Conservation (phyloP, 345 rosid genomes). For the Rhodomyrtus tomentosa region DNA sequence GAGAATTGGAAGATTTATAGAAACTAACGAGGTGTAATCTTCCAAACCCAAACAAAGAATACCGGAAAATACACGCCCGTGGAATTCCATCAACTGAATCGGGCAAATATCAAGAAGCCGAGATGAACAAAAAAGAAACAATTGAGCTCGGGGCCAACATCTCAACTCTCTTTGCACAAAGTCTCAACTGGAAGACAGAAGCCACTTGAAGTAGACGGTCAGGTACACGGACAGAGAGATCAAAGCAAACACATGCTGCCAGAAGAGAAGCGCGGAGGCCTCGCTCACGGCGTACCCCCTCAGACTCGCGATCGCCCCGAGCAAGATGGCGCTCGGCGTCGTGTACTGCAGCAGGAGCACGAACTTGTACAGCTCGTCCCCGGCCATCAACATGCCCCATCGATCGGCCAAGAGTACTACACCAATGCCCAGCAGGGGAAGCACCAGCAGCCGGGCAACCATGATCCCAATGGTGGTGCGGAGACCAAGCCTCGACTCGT, state of each 20-base stretch:
- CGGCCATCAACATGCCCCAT: conserved; percentile 12
- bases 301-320: conserved; percentile 89
- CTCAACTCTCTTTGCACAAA: too few relatives aligned
- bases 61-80: background rate
- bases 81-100: too few relatives aligned
- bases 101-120: too few relatives aligned
- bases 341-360: conserved; percentile 35
- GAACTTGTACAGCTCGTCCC: conserved; percentile 18
- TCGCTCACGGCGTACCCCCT: conserved; percentile 81
- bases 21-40: background rate
- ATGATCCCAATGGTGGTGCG: conserved; percentile 30
- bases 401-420: conserved; percentile 15
- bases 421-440: conserved; percentile 29
- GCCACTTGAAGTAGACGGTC: conserved; percentile 54
- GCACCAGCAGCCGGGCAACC: conserved; percentile 27
- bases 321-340: conserved; percentile 60
- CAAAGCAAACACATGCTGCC: conserved; percentile 81
- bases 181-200: background rate
- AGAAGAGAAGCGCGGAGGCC: conserved; percentile 84
- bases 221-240: conserved; percentile 67
- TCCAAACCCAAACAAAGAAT: background rate
- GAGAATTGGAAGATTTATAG: background rate
- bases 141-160: too few relatives aligned
- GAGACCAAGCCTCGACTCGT: conserved; percentile 22
- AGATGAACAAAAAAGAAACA: too few relatives aligned